Base-by-base conservation (phyloP, 192 early-diverging fungal species). In the Geosiphon pyriformis region DNA sequence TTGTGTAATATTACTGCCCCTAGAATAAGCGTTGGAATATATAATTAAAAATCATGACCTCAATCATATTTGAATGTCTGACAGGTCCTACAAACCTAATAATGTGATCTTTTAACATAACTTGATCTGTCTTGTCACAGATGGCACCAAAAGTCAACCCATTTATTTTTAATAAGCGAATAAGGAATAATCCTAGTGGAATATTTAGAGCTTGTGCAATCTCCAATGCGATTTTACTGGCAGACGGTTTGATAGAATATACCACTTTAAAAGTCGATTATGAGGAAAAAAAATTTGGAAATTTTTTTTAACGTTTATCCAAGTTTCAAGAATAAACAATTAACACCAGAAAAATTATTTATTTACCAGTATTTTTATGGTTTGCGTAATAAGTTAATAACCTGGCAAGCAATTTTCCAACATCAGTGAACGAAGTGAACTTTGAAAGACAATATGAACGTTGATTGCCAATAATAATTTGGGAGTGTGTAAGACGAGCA, bases 81-180 rank as follows among this genome's bases (percentile, higher is more conserved):
- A 42, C 37, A 15, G 15, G 15, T 15, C 7, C 6, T 10, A 6
- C 6, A 42, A 10, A 65, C 63, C 63, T 51, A 17, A 65, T 54
- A 23, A 65, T 54, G 33, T 65, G 63, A 2, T 65, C 51, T 17
- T 65, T 65, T 37, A 54, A 29, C 23, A 65, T 23, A 12, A 46
- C 37, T 17, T 52, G 18, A 25, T 51, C 50, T 17, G 50, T 23
- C 23, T 23, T 33, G 20, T 65, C 34, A 11, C 50, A 33, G 12
- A 65, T 54, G 6, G 63, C 63, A 10, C 63, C 63, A 54, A 53
- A 23, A 23, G 63, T 65, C 63, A 52, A 23, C 6, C 35, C 63
- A 27, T 54, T 1, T 8, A 23, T 35, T 65, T 65, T 29, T 1
- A 65, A 48, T 18, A 47, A 49, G 22, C 35, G 31, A 15, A 65